Evolutionary conservation across 352 stramenopile species (phyloP).

Genomic region (Nothophytophthora sp.): DNA sequence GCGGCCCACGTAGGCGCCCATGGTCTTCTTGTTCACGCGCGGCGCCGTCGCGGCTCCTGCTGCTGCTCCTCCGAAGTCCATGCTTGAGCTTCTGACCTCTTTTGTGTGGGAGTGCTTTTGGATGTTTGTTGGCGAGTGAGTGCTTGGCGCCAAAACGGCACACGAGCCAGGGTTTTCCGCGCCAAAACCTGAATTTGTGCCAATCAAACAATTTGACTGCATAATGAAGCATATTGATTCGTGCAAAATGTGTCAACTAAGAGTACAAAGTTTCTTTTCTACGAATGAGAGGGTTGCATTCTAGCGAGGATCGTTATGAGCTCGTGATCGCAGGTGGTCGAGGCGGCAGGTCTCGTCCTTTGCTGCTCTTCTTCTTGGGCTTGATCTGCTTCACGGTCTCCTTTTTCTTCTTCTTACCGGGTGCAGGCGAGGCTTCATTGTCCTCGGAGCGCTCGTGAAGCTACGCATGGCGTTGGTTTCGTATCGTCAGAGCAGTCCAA

Average conservation of each 20-base stretch:
- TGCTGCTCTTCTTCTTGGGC: too few species aligned
- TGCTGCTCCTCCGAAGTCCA: slow-evolving; percentile 56
- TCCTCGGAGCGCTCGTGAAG: too few species aligned
- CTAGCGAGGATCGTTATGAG: too few species aligned
- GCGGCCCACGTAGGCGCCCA: slow-evolving; percentile 61
- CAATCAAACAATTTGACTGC: neutral
- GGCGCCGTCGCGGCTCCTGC: slow-evolving; percentile 54
- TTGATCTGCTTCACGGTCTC: neutral
- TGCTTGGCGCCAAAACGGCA: slow-evolving; percentile 22
- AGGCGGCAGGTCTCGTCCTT: neutral
- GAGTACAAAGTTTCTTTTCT: too few species aligned
- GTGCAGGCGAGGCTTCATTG: too few species aligned
- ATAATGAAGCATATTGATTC: neutral
- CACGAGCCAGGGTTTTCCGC: neutral
- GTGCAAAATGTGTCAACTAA: too few species aligned
- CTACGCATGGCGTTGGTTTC: too few species aligned
- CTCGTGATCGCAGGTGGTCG: neutral
- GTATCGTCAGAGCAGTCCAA: too few species aligned
- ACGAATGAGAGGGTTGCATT: too few species aligned
- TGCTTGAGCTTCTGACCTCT: slow-evolving; percentile 8
- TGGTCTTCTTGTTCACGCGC: slow-evolving; percentile 82
- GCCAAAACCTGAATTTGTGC: neutral
- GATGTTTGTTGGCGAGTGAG: neutral
- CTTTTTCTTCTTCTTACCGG: too few species aligned
- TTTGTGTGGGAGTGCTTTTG: neutral